A percentile compares a stretch with the other conserved stretches of the same genome.
These are phyloP conservation scores for Botrytis squamosa DNA, from an alignment of 2,329 filamentous ascomycete species.

Conservation along the genomic window DNA sequence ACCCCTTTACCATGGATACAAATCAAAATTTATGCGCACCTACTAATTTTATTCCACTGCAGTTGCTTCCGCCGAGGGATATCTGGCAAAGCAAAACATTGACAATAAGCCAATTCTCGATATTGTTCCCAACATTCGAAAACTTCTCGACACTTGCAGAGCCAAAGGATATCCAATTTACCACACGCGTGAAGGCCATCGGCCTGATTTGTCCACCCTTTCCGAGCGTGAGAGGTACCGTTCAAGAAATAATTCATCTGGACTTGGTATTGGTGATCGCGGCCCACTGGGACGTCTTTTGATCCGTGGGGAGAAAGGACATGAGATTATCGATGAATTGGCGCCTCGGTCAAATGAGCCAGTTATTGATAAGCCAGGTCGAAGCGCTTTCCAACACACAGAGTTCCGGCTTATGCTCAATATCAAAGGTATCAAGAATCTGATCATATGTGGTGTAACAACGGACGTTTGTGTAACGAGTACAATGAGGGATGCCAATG, in stretches of 20 bases:
- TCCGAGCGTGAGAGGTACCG: constrained; percentile 53
- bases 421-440: constrained; percentile 38
- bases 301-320: constrained; percentile 56
- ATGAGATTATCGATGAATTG: constrained; percentile 52
- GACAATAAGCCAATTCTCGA: constrained; percentile 42
- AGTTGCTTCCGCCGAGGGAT: constrained; percentile 32
- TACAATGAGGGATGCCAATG: constrained; percentile 42
- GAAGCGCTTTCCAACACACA: constrained; percentile 43
- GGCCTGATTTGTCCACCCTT: constrained; percentile 55
- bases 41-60: neutral
- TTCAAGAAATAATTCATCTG: constrained; percentile 50
- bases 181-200: constrained; percentile 54
- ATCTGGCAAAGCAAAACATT: constrained; percentile 50
- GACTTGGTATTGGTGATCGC: constrained; percentile 50
- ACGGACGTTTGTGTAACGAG: constrained; percentile 42
- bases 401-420: constrained; percentile 39
- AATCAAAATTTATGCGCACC: neutral
- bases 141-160: constrained; percentile 46
- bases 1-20: neutral
- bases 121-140: constrained; percentile 46
- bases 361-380: constrained; percentile 41
- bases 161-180: constrained; percentile 44
- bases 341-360: constrained; percentile 34
- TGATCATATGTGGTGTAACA: constrained; percentile 40
- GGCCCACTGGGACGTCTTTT: constrained; percentile 59